Conservation (phyloP, 164 flowering plant species). For the Vitis amurensis region DNA sequence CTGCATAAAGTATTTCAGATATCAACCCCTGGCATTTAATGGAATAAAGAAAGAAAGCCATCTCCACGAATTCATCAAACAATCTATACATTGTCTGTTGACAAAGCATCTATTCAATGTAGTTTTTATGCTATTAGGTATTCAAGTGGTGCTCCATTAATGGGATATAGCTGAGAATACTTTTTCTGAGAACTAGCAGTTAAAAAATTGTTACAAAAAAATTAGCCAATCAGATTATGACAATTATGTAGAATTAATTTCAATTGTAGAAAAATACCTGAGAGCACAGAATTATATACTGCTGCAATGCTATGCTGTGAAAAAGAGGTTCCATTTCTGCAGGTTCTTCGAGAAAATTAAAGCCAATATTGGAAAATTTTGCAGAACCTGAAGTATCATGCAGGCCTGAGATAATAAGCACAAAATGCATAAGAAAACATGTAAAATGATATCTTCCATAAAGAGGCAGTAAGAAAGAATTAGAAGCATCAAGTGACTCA, state of each 20-base stretch:
- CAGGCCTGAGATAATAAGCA: slow-evolving; percentile 10
- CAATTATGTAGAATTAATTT: background rate
- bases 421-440: background rate
- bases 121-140: too few relatives aligned
- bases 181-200: too few relatives aligned
- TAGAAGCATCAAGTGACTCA: background rate
- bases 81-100: too few relatives aligned
- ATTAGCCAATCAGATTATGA: too few relatives aligned
- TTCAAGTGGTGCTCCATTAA: too few relatives aligned
- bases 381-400: slow-evolving; percentile 14
- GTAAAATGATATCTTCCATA: background rate
- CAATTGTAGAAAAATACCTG: slow-evolving; percentile 47
- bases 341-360: slow-evolving; percentile 29
- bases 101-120: background rate
- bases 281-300: slow-evolving; percentile 76
- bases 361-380: slow-evolving; percentile 36
- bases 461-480: background rate
- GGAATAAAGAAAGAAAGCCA: too few relatives aligned
- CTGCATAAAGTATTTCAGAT: slow-evolving; percentile 36
- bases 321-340: slow-evolving; percentile 55
- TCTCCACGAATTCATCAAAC: too few relatives aligned
- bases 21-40: background rate
- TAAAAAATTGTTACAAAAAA: too few relatives aligned
- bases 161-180: too few relatives aligned
- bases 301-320: slow-evolving; percentile 68